A percentile compares a stretch with the other conserved stretches of the same genome.
These are phyloP conservation scores for Dacryopinax spathularia DNA, from an alignment of 768 basidiomycete genomes.

Conservation along the genomic window DNA sequence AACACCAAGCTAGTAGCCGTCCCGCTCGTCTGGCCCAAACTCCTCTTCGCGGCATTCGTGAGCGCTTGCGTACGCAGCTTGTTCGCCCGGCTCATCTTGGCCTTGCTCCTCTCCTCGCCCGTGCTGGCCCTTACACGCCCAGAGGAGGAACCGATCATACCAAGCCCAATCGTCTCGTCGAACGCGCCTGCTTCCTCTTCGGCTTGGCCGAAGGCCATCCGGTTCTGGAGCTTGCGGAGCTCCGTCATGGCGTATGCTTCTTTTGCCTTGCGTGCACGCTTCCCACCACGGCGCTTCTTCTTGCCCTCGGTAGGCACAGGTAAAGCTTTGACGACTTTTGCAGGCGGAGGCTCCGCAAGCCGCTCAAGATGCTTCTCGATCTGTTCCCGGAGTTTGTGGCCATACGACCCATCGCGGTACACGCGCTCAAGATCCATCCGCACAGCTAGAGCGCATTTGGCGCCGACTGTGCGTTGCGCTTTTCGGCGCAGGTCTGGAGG, in stretches of 20 bases:
- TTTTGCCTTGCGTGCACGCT: slow-evolving; percentile 96
- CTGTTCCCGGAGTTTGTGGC: slow-evolving; percentile 63
- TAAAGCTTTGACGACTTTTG: slow-evolving; percentile 83
- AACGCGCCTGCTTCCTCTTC: slow-evolving; percentile 94
- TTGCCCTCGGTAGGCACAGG: slow-evolving; percentile 91
- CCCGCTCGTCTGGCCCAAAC: slow-evolving; percentile 35
- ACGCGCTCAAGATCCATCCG: slow-evolving; percentile 87
- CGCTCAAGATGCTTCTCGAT: slow-evolving; percentile 88
- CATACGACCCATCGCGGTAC: slow-evolving; percentile 69
- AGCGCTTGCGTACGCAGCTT: slow-evolving; percentile 78
- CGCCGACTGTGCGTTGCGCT: slow-evolving; percentile 84
- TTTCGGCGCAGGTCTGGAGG: slow-evolving; percentile 83
- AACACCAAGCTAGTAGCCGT: slow-evolving; percentile 85
- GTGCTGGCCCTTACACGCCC: slow-evolving; percentile 81
- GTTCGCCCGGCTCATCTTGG: slow-evolving; percentile 91
- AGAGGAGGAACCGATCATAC: slow-evolving; percentile 81
- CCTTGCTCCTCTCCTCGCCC: slow-evolving; percentile 81
- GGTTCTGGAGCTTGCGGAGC: slow-evolving; percentile 89
- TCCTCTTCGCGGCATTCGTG: slow-evolving; percentile 42
- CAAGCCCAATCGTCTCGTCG: slow-evolving; percentile 94
- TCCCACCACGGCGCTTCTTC: slow-evolving; percentile 90
- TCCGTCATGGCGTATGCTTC: slow-evolving; percentile 97
- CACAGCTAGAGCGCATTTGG: slow-evolving; percentile 79
- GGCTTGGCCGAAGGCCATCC: slow-evolving; percentile 87
- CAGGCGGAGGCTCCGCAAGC: slow-evolving; percentile 83